Conservation (phyloP, 768 basidiomycete genomes). For the Pleurotus eryngii region DNA sequence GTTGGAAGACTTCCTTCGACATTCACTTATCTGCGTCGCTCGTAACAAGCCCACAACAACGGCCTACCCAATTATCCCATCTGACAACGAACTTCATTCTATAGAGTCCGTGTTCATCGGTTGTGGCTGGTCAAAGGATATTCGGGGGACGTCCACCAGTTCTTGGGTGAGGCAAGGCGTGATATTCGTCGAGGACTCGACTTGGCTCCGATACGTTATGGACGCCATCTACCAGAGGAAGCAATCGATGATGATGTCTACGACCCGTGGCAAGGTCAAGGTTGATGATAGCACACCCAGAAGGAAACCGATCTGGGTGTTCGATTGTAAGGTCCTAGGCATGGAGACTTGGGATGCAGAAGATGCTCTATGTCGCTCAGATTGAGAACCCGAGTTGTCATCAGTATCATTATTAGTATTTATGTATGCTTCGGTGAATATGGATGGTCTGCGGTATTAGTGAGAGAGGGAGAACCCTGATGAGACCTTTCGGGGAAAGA, state of each 20-base stretch:
- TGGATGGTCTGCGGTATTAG: too few relatives aligned
- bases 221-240: conserved; percentile 9
- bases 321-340: conserved; percentile 7
- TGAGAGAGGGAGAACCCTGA: background rate
- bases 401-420: background rate
- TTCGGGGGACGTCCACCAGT: background rate
- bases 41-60: conserved; percentile 7
- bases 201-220: conserved; percentile 11
- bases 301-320: conserved; percentile 10
- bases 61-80: conserved; percentile 18
- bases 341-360: background rate
- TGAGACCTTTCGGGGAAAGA: background rate
- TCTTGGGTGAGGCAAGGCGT: conserved; percentile 26
- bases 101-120: conserved; percentile 43
- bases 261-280: background rate
- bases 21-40: conserved; percentile 4
- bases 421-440: background rate
- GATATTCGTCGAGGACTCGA: conserved; percentile 33
- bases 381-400: background rate
- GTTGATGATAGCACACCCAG: background rate
- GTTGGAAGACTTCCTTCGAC: background rate
- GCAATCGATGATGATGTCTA: background rate
- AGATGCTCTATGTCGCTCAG: background rate
- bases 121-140: conserved; percentile 37
- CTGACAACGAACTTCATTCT: conserved; percentile 33